Evolutionary conservation across 2,329 filamentous ascomycete species (phyloP), one percentile per base, ranked within the genome.

Genomic region (Xylariaceae sp.): DNA sequence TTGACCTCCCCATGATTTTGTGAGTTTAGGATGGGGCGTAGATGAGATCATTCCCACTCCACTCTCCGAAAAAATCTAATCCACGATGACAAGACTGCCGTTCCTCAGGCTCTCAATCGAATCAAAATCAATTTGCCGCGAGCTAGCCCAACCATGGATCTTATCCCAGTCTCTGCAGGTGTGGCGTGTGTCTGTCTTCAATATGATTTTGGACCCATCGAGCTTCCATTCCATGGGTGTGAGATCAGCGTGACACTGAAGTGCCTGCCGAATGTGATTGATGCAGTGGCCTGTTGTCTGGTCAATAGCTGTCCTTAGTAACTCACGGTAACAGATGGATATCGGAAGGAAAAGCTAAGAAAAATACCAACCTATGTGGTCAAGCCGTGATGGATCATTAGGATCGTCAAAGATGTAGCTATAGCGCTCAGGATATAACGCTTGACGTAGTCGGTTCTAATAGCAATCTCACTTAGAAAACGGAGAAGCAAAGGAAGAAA

Each of bases 161-260:
- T 46, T 58, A 3, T 58, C 49, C 29, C 48, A 58, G 31, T 58
- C 44, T 21, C 55, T 37, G 17, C 55, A 58, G 23, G 55, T 58
- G 33, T 58, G 55, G 4, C 12, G 41, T 4, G 55, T 53, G 6
- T 47, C 34, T 12, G 48, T 53, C n/a, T 48, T 40, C 14, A 58
- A 17, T 41, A 58, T 58, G 4, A 58, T 9, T 19, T 53, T 58
- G 12, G 21, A 14, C 7, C 43, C 43, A 4, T 37, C 48, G 8
- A 41, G 48, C 31, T 41, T 53, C 55, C 55, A 58, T 37, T 47
- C 29, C 55, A 58, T 58, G 5, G 55, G 55, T 9, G 55, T 58
- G 8, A 58, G 31, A 16, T 58, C 55, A 14, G 48, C 41, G 19
- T 58, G 55, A 19, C 55, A 58, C 37, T 58, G 55, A n/a, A 58